These are phyloP conservation scores for Fraxinus latifolia DNA, from an alignment of 305 asterid species.

Conservation along the genomic window DNA sequence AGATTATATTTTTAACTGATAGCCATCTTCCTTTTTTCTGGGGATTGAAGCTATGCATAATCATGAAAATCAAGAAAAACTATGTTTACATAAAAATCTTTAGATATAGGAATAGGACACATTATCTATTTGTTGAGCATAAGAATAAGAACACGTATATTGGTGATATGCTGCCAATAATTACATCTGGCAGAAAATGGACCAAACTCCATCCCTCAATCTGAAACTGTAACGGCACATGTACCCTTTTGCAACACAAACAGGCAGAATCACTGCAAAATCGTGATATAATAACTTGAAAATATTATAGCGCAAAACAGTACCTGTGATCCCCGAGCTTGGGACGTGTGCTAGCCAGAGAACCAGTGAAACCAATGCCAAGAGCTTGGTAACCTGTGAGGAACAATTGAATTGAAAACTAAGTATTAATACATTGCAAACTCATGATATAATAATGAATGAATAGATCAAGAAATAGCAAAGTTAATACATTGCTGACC, in stretches of 20 bases:
- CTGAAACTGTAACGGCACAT: neutral
- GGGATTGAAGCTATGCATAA: neutral
- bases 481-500: slow-evolving; percentile 6
- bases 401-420: slow-evolving; percentile 11
- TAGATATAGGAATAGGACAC: neutral
- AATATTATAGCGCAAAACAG: slow-evolving; percentile 16
- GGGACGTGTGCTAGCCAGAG: slow-evolving; percentile 67
- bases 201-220: neutral
- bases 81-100: neutral
- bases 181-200: neutral
- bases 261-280: slow-evolving; percentile 4
- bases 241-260: neutral
- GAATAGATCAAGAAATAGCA: slow-evolving; percentile 7
- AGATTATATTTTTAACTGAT: neutral
- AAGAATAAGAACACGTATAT: neutral
- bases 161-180: neutral
- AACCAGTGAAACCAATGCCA: slow-evolving; percentile 87
- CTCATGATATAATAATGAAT: neutral
- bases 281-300: neutral
- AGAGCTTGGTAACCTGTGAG: slow-evolving; percentile 62
- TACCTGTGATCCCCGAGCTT: slow-evolving; percentile 92
- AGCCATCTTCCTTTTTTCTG: neutral
- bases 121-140: neutral
- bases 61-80: neutral
- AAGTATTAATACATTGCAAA: neutral